Conservation (phyloP, 148 eudicot species). For the Silene uniflora region DNA sequence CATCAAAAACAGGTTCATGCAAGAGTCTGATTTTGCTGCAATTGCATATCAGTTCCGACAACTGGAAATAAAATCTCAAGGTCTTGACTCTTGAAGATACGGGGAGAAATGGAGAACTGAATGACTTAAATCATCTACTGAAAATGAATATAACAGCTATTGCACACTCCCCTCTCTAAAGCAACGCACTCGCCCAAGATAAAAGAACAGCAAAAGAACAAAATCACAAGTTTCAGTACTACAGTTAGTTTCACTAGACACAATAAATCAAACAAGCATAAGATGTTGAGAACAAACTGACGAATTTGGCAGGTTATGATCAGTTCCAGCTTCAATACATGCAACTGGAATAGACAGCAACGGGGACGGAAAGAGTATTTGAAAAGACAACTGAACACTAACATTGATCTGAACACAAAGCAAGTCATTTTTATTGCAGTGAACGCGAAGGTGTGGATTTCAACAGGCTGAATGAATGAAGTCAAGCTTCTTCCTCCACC, state of each 20-base stretch:
- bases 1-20: not conserved
- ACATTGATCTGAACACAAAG: conserved; percentile 97
- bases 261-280: conserved; percentile 17
- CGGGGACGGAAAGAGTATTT: conserved; percentile 3
- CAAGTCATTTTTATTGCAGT: conserved; percentile 90
- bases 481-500: conserved; percentile 91
- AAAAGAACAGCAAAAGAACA: not conserved
- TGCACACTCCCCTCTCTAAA: no score
- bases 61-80: not conserved
- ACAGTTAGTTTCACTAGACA: not conserved
- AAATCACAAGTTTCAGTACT: not conserved
- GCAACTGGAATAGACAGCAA: conserved; percentile 71
- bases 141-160: not conserved
- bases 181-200: not conserved
- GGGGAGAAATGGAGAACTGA: not conserved
- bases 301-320: conserved; percentile 74
- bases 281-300: conserved; percentile 48
- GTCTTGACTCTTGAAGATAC: not conserved
- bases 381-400: not conserved
- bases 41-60: not conserved
- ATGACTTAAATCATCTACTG: not conserved
- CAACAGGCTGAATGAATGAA: conserved; percentile 82
- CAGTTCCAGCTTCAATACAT: conserved; percentile 83
- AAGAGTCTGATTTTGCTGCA: not conserved
- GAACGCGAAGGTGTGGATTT: conserved; percentile 71